Evolutionary conservation across 352 stramenopile species (phyloP), one percentile per base, ranked within the genome.

Genomic region (Aphanomyces astaci): DNA sequence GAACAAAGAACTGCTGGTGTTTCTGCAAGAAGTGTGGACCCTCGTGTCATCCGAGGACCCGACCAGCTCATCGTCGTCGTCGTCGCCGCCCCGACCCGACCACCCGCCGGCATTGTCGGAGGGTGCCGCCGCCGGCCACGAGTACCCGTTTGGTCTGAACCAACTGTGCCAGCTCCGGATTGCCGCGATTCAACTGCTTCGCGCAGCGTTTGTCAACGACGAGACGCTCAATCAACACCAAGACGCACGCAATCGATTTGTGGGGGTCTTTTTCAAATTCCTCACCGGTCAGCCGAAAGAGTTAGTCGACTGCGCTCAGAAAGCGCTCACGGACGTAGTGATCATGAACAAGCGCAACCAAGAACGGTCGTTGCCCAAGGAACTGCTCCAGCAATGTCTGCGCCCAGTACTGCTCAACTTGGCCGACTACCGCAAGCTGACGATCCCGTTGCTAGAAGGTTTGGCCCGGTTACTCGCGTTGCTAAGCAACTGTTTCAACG

Each of bases 401-500:
- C 78, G 92, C 1, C 96, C 96, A 1, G 95, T 99, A 54, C 76
- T 99, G 62, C 75, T 98, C 13, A 98, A 98, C 75, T 68, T 99
- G 28, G 84, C 94, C 45, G 95, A 99, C 70, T 97, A 98, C 68
- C 90, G 93, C 24, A 98, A 98, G 66, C 83, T 99, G n/a, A 98
- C 96, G 43, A 72, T 98, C 22, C 88, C 90, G n/a, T 72, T 99
- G 9, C 74, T 99, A 4, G 87, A 97, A 74, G 96, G 94, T 1
- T 78, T 99, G 5, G 90, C 89, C 17, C 82, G 92, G 30, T 76
- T 99, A 33, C 75, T 99, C 4, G 94, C 87, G 3, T 76, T 99
- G 0, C 77, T 99, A 1, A 97, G 90, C 64, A 97, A 86, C 46
- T 98, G 95, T 80, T 99, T 99, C 70, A 99, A 99, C 63, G 95